Percentiles rank a stretch among this genome's conserved stretches.
These are phyloP conservation scores for Apophysomyces trapeziformis DNA, from an alignment of 371 early-diverging fungal species.

Conservation along the genomic window DNA sequence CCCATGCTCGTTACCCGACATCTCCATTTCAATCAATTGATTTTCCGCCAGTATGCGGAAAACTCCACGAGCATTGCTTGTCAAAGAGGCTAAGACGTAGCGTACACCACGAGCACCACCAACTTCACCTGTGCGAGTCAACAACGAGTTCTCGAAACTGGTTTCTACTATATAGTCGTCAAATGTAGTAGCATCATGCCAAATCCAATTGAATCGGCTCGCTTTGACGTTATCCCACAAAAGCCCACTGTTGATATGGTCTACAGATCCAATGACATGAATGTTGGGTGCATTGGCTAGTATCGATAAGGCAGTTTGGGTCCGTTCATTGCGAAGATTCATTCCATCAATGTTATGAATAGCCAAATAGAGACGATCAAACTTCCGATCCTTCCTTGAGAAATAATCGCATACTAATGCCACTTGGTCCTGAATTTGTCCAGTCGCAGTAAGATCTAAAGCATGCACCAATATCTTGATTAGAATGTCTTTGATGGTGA, in stretches of 20 bases:
- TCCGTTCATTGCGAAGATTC: slow-evolving; percentile 73
- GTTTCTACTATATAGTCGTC: slow-evolving; percentile 82
- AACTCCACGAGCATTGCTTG: slow-evolving; percentile 80
- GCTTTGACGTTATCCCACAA: slow-evolving; percentile 83
- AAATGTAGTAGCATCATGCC: slow-evolving; percentile 92
- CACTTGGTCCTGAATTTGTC: slow-evolving; percentile 68
- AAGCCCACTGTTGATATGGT: slow-evolving; percentile 88
- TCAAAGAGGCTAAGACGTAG: slow-evolving; percentile 84
- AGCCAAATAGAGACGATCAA: slow-evolving; percentile 69
- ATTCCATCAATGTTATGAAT: slow-evolving; percentile 93
- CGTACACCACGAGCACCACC: slow-evolving; percentile 73
- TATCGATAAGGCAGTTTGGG: slow-evolving; percentile 67
- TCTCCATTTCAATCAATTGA: slow-evolving; percentile 68
- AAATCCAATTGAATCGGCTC: slow-evolving; percentile 78
- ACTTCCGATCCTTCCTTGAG: slow-evolving; percentile 39
- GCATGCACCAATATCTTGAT: slow-evolving; percentile 61
- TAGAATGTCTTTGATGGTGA: slow-evolving; percentile 75
- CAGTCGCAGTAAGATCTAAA: slow-evolving; percentile 43
- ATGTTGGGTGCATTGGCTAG: slow-evolving; percentile 73
- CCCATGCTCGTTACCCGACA: slow-evolving; percentile 37
- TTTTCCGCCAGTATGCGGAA: slow-evolving; percentile 77
- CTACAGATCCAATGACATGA: slow-evolving; percentile 83
- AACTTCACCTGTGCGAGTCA: slow-evolving; percentile 60
- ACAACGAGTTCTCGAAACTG: slow-evolving; percentile 76
- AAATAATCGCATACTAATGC: slow-evolving; percentile 70